Evolutionary conservation across 2,329 filamentous ascomycete genomes (phyloP), one percentile per base, ranked within the genome.

Genomic region (Pseudofabraea citricarpa): DNA sequence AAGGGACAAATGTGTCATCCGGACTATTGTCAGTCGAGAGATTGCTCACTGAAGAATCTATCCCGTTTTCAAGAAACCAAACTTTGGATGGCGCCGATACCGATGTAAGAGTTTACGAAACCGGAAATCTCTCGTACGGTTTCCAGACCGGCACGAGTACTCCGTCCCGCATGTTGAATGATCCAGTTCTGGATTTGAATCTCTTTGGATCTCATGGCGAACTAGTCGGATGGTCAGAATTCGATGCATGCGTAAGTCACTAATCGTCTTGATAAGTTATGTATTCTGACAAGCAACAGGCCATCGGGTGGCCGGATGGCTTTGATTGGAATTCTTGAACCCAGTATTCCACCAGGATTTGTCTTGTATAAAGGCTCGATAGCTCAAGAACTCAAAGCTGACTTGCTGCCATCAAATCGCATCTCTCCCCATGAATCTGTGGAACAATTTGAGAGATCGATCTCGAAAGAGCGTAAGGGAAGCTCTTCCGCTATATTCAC

Each of bases 211-310:
- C 24, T 18, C 36, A 43, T 15, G 36, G 38, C 22, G 36, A 40
- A 12, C n/a, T 40, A 6, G 32, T 47, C 21, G 45, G 45, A 2
- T 47, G 41, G 45, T 39, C 45, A n/a, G 41, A 47, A 38, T 44
- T 47, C n/a, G 41, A 47, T 33, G 41, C 45, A 33, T 47, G 45
- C 40, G 45, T 47, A 20, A 43, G 45, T 41, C n/a, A 7, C 33
- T 36, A 13, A 15, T 6, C 20, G 6, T 31, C 27, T n/a, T 31
- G 10, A 2, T 7, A 15, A 4, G 16, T 15, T 31, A 5, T 7
- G 16, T n/a, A 31, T 31, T 12, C 27, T 31, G 6, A 31, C 27
- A 31, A 31, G 27, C 16, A 15, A 15, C 27, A 31, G 27, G 27
- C 27, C 3, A 31, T 31, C 13, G 27, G 27, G 13, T 31, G 27